Percentiles rank a stretch among this genome's conserved stretches.
Evolutionary conservation across 2,329 filamentous ascomycete genomes (phyloP).

Genomic region (Diaporthe ilicicola): DNA sequence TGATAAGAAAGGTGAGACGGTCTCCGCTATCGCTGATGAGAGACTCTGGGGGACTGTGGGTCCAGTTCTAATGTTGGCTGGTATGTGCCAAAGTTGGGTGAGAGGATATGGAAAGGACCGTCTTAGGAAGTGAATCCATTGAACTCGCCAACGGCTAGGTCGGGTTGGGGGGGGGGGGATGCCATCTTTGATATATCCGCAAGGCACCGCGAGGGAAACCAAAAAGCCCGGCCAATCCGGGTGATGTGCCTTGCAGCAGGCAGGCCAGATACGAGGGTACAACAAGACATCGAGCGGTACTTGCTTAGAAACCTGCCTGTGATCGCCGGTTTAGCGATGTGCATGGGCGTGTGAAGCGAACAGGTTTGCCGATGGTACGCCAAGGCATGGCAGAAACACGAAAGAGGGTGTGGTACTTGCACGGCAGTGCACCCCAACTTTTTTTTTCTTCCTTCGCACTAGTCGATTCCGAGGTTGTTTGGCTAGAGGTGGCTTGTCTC

Average conservation of each 20-base stretch:
- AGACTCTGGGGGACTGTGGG: neutral
- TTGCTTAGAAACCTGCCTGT: conserved; percentile 15
- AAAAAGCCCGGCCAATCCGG: conserved; percentile 31
- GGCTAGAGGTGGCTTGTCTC: neutral
- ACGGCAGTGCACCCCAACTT: conserved; percentile 25
- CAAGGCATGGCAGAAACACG: conserved; percentile 23
- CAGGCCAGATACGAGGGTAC: conserved; percentile 4
- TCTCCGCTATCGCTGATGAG: conserved; percentile 27
- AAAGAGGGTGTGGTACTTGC: conserved; percentile 9
- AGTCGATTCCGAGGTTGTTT: conserved; percentile 13
- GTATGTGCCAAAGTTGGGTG: conserved; percentile 2
- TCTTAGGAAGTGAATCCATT: neutral
- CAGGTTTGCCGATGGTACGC: conserved; percentile 24
- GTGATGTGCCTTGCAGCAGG: conserved; percentile 33
- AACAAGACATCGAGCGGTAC: neutral
- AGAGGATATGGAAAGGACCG: conserved; percentile 20
- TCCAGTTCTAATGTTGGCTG: neutral
- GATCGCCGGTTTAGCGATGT: conserved; percentile 21
- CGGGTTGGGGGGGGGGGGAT: conserved; percentile 19
- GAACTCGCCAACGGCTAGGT: neutral
- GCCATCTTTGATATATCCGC: conserved; percentile 33
- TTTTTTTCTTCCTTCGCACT: conserved; percentile 1
- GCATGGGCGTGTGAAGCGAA: conserved; percentile 12
- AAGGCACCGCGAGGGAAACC: neutral
- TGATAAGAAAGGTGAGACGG: conserved; percentile 6